Evolutionary conservation across 306 rosid species (phyloP).

Genomic region (Quercus aquifolioides): DNA sequence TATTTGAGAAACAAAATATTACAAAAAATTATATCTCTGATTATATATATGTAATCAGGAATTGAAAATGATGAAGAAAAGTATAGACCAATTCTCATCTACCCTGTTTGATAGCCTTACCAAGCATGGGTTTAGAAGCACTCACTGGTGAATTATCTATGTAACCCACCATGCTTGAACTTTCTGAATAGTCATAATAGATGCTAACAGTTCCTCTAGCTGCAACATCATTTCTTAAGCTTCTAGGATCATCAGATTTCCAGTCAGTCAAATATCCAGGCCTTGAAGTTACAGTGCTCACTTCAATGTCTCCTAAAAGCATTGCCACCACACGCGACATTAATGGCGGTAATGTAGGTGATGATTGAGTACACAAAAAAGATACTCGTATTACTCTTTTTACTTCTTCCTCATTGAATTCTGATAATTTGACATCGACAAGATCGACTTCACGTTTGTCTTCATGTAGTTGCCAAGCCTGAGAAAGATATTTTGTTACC

Average conservation of each 20-base stretch:
- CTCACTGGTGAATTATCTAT: conserved; percentile 15
- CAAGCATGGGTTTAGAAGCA: conserved; percentile 27
- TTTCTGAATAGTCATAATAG: conserved; percentile 19
- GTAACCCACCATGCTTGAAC: conserved; percentile 32
- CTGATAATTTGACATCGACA: conserved; percentile 41
- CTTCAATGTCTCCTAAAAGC: conserved; percentile 66
- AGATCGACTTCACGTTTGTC: conserved; percentile 33
- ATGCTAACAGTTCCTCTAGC: conserved; percentile 28
- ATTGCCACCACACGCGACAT: conserved; percentile 79
- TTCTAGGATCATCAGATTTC: conserved; percentile 49
- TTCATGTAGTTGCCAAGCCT: conserved; percentile 76
- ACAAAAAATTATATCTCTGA: not conserved
- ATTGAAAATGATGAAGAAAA: not conserved
- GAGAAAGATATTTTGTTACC: not conserved
- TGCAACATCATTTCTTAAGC: conserved; percentile 15
- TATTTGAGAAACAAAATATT: not conserved
- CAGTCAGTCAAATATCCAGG: conserved; percentile 70
- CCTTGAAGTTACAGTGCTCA: conserved; percentile 41
- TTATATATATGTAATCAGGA: not conserved
- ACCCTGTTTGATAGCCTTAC: conserved; percentile 21
- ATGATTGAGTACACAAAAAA: conserved; percentile 62
- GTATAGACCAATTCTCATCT: conserved; percentile 22
- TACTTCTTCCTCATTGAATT: conserved; percentile 44
- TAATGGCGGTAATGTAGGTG: conserved; percentile 51
- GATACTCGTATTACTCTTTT: conserved; percentile 45